Base-by-base conservation (phyloP, 2,329 filamentous ascomycete species). In the Cladobotryum protrusum region DNA sequence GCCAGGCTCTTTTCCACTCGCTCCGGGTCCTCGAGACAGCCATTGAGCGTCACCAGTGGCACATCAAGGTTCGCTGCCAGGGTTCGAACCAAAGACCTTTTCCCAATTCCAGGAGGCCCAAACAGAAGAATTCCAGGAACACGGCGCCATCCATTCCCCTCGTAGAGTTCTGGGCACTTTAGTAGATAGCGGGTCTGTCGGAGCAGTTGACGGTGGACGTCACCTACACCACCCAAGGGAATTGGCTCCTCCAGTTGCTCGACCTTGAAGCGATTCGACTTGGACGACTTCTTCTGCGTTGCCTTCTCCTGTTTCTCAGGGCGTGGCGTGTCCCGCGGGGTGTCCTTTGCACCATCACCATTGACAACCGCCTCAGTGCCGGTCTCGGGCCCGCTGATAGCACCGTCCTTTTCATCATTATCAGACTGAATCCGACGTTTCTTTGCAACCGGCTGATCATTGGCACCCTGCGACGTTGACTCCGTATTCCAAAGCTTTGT, bases 41-140 rank as follows among this genome's bases (percentile, higher is more conserved):
- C 58, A 0, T 58, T 61, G 1, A 72, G 57, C 1, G 84, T 80
- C 46, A 95, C 79, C 52, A 92, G 86, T 0, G 87, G 86, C 0
- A 92, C 81, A 1, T 81, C 82, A 14, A 89, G 72, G 53, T 82
- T 79, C 2, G 85, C 83, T 2, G 89, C 88, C 55, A 88, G 82
- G 1, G 83, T 85, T 59, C 85, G 81, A 6, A 88, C 82, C 43
- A 92, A 78, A 64, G 88, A 83, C 0, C 83, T 89, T 65, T 95
- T 93, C 54, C 89, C 89, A 55, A 86, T 89, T 15, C 88, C 88
- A 1, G 86, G 81, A 1, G 89, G 89, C 0, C 89, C 89, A 58
- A 91, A 86, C 2, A 95, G 69, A 3, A 93, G 67, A 14, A 93
- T 81, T 45, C 87, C 87, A 0, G 60, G 51, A 0, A 52, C 47